These are phyloP conservation scores for Lolium perenne DNA, from an alignment of 176 grass and related monocot genomes.

Conservation along the genomic window DNA sequence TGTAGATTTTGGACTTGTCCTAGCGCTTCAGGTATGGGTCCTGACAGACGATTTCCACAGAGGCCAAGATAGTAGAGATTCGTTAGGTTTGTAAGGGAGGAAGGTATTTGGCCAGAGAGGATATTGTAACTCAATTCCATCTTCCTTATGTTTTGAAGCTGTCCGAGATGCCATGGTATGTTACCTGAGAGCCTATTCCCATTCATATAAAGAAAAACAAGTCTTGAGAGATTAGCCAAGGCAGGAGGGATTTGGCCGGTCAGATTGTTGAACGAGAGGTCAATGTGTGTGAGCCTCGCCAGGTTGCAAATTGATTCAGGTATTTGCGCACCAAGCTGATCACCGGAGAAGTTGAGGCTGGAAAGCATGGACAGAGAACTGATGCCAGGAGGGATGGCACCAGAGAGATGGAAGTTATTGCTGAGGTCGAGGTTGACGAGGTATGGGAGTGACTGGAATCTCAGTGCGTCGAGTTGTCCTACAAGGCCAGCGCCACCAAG, in stretches of 20 bases:
- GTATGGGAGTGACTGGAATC: no score
- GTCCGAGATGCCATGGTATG: background rate
- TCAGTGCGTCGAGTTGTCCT: no score
- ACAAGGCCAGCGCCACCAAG: no score
- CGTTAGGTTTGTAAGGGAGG: constrained; percentile 32
- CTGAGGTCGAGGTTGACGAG: no score
- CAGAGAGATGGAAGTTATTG: background rate
- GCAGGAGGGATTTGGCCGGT: constrained; percentile 39
- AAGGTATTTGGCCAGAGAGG: background rate
- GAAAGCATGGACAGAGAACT: constrained; percentile 3
- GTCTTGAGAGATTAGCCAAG: constrained; percentile 10
- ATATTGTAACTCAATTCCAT: background rate
- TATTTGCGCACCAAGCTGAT: background rate
- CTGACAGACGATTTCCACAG: background rate
- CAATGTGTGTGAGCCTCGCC: background rate
- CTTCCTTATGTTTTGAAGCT: background rate
- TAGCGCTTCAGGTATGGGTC: constrained; percentile 19
- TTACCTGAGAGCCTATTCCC: background rate
- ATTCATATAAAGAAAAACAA: background rate
- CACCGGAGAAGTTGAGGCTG: background rate
- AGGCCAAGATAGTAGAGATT: background rate
- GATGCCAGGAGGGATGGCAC: constrained; percentile 1
- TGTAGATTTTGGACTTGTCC: background rate
- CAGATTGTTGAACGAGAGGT: constrained; percentile 16
- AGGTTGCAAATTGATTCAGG: background rate